Evolutionary conservation across 2,329 filamentous ascomycete species (phyloP), one percentile per base, ranked within the genome.

Genomic region (Trichoderma oligosporum): DNA sequence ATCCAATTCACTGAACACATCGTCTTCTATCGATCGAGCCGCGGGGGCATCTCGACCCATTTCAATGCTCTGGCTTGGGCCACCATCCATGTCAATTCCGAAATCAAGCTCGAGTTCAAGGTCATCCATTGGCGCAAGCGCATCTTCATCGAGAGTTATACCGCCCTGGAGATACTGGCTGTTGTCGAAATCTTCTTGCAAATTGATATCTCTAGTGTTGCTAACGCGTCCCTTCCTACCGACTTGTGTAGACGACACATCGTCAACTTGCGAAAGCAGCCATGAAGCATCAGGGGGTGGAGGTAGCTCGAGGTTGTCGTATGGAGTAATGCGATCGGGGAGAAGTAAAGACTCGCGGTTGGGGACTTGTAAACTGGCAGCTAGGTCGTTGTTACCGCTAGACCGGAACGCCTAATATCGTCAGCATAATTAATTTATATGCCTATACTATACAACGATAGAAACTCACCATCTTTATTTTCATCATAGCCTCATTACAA

Each of bases 401-500:
- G 93, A 90, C 60, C 92, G 89, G 76, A 97, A 99, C 39, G 94
- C 93, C 93, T 96, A 60, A 41, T 61, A 53, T 48, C 57, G 76
- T 72, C 78, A 62, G 54, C 60, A 63, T 29, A 8, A 18, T 33
- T 16, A 16, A 31, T 53, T 20, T 14, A 12, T n/a, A 20, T 14
- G n/a, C 24, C 16, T 7, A 11, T 25, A 45, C 12, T 11, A 39
- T 2, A 22, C 27, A 24, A 16, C 1, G 29, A 35, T 7, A 25
- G 27, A 4, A 14, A 64, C 80, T 38, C 76, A 97, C 93, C 91
- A 97, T 95, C 71, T 97, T 97, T 67, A 99, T 97, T 77, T 97
- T 97, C 80, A 96, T 87, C 63, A 99, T 79, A 36, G 93, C 93
- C 74, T 99, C 94, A 68, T 96, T 97, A 76, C 94, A 99, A 71